phyloP scores from a whole-genome alignment of 2,329 filamentous ascomycete species.

The Curvularia verruculosa region DNA sequence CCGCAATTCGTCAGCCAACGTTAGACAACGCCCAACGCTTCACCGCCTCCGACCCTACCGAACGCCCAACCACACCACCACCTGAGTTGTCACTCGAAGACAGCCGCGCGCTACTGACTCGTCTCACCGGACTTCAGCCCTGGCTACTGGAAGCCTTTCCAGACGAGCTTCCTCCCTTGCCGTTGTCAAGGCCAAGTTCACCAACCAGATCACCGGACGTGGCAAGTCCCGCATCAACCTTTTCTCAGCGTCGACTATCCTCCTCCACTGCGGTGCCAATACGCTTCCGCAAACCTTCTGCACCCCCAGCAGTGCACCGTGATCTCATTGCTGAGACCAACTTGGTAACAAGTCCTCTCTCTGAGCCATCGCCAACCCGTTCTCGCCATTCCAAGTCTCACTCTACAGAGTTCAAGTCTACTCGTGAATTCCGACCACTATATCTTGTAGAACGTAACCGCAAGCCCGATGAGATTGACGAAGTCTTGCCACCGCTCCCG shows the following conservation, averaged over 20 bases:
- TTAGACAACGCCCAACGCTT: constrained; percentile 34
- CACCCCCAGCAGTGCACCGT: constrained; percentile 53
- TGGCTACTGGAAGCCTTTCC: constrained; percentile 46
- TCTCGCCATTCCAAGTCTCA: constrained; percentile 54
- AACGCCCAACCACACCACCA: constrained; percentile 41
- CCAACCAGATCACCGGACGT: constrained; percentile 35
- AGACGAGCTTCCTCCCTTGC: constrained; percentile 44
- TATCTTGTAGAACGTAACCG: constrained; percentile 75
- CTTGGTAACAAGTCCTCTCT: constrained; percentile 22
- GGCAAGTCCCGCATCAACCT: constrained; percentile 21
- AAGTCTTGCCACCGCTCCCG: constrained; percentile 60
- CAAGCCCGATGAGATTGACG: constrained; percentile 41
- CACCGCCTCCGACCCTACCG: constrained; percentile 25
- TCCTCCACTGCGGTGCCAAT: constrained; percentile 61
- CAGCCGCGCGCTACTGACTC: constrained; percentile 40
- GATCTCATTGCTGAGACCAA: constrained; percentile 50
- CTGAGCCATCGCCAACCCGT: constrained; percentile 52
- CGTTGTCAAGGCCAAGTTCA: constrained; percentile 41
- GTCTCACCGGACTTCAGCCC: constrained; percentile 45
- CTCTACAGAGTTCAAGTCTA: constrained; percentile 61
- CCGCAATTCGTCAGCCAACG: constrained; percentile 38
- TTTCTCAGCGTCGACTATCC: constrained; percentile 34
- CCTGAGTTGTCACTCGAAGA: constrained; percentile 42
- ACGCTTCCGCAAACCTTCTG: constrained; percentile 58
- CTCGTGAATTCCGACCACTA: constrained; percentile 76